phyloP scores from a whole-genome alignment of 495 filamentous ascomycete genomes.

The Achaetomiella virescens region DNA sequence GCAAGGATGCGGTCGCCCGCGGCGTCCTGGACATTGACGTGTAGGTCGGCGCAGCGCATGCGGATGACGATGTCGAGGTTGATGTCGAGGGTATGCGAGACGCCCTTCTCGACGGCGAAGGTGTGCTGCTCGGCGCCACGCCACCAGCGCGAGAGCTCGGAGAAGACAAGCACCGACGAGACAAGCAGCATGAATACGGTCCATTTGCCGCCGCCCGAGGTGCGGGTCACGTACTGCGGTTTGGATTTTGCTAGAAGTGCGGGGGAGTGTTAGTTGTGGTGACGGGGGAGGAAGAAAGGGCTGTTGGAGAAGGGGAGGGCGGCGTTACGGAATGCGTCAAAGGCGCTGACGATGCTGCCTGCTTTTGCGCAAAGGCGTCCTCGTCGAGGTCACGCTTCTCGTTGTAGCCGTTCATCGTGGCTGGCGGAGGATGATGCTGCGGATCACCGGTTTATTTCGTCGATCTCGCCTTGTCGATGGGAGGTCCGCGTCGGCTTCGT shows the following conservation, averaged over 20 bases:
- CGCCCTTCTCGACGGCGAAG: conserved; percentile 89
- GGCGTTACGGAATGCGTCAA: conserved; percentile 99
- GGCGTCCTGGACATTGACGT: conserved; percentile 97
- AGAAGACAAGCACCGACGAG: conserved; percentile 63
- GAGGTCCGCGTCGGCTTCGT: not conserved
- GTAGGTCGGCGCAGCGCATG: conserved; percentile 82
- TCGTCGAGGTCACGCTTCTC: conserved; percentile 50
- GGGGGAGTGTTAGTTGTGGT: conserved; percentile 23
- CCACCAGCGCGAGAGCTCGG: conserved; percentile 78
- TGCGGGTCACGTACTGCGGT: conserved; percentile 78
- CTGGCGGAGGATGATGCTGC: not conserved
- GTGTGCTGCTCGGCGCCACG: conserved; percentile 75
- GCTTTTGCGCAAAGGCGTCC: conserved; percentile 68
- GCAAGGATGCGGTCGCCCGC: conserved; percentile 86
- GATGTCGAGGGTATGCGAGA: conserved; percentile 81
- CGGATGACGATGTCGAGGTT: conserved; percentile 91
- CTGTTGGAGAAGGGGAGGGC: conserved; percentile 39
- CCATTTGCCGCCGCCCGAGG: conserved; percentile 82
- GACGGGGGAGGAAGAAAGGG: not conserved
- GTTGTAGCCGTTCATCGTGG: conserved; percentile 53
- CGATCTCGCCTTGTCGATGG: no score
- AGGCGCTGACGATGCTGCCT: conserved; percentile 65
- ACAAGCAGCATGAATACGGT: conserved; percentile 75
- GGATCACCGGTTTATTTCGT: not conserved
- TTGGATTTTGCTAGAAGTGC: conserved; percentile 76